Evolutionary conservation across 176 grass and related monocot genomes (phyloP).

Genomic region (Metroxylon sagu): DNA sequence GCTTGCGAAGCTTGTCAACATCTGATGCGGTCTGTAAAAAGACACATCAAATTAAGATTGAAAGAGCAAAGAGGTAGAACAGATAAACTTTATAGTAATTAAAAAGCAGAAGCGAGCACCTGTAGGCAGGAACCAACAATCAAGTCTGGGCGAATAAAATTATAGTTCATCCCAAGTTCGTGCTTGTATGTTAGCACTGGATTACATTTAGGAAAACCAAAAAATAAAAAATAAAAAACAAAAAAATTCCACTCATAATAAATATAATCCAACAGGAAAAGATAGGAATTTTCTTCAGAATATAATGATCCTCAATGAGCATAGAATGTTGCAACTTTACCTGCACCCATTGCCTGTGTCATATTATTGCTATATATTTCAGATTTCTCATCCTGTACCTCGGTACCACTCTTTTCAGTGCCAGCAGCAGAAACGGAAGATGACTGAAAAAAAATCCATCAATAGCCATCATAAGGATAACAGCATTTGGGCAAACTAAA

Average conservation of each 20-base stretch:
- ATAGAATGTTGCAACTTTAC: conserved; percentile 22
- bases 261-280: no score
- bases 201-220: conserved; percentile 7
- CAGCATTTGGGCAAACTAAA: no score
- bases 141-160: conserved; percentile 79
- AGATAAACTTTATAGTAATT: neutral
- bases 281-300: neutral
- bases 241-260: no score
- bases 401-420: conserved; percentile 30
- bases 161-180: conserved; percentile 98
- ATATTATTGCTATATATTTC: conserved; percentile 65
- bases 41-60: conserved; percentile 22
- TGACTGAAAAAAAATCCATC: conserved; percentile 30
- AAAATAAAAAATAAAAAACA: no score
- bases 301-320: neutral
- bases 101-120: conserved; percentile 35
- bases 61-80: conserved; percentile 2
- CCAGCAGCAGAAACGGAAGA: conserved; percentile 32
- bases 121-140: conserved; percentile 97
- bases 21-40: conserved; percentile 56
- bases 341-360: conserved; percentile 92
- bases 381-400: conserved; percentile 44
- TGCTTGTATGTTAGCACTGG: conserved; percentile 87
- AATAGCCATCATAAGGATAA: neutral
- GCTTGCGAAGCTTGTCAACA: conserved; percentile 83